Conservation (phyloP, 2,329 filamentous ascomycete species). For the Cadophora gregata region DNA sequence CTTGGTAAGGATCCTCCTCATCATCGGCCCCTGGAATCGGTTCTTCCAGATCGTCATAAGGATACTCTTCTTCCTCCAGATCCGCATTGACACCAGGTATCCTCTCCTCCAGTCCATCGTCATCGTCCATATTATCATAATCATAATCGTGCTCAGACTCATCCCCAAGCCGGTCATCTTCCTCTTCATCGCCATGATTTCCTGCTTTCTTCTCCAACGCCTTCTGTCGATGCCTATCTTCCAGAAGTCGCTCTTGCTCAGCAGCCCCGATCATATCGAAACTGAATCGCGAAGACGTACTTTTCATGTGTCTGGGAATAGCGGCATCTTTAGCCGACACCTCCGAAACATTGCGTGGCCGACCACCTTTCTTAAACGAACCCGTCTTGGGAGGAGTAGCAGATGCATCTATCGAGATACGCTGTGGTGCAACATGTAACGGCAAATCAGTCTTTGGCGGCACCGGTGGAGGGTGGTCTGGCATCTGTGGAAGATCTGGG, state of each 20-base stretch:
- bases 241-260: constrained; percentile 70
- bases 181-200: constrained; percentile 45
- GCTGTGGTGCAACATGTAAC: constrained; percentile 28
- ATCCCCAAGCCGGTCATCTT: constrained; percentile 48
- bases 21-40: constrained; percentile 61
- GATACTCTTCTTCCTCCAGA: constrained; percentile 40
- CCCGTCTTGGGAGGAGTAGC: constrained; percentile 37
- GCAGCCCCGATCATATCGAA: constrained; percentile 80
- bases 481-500: constrained; percentile 29
- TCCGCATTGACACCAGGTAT: constrained; percentile 64
- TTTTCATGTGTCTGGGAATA: constrained; percentile 72
- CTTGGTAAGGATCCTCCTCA: constrained; percentile 48
- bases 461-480: constrained; percentile 32
- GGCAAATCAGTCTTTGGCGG: constrained; percentile 35
- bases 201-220: constrained; percentile 64
- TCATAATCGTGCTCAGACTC: constrained; percentile 65
- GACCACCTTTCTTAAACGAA: constrained; percentile 38
- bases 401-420: constrained; percentile 39
- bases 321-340: constrained; percentile 52
- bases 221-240: constrained; percentile 73
- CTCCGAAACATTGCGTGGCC: constrained; percentile 59
- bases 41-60: constrained; percentile 57
- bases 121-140: constrained; percentile 67
- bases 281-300: constrained; percentile 79
- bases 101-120: constrained; percentile 69